A percentile compares a stretch with the other conserved stretches of the same genome.
These are phyloP conservation scores for Solanum raphanifolium DNA, from an alignment of 257 asterid species.

Conservation along the genomic window DNA sequence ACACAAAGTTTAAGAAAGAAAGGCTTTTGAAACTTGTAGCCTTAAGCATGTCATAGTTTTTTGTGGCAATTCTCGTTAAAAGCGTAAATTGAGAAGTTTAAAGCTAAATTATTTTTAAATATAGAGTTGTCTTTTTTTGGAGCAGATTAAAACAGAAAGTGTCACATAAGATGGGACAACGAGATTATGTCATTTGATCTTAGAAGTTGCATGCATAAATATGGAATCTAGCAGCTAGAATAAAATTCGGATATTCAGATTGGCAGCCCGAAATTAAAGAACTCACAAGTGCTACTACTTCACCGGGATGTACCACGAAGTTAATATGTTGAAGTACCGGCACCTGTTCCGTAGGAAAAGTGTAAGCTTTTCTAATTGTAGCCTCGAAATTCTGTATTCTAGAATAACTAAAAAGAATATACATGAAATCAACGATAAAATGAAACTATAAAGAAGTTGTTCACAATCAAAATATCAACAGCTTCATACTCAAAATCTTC, in stretches of 20 bases:
- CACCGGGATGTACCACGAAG: conserved; percentile 70
- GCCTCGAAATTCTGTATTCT: not conserved
- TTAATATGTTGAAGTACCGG: conserved; percentile 54
- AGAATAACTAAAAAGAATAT: not conserved
- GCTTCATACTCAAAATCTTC: not conserved
- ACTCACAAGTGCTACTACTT: conserved; percentile 93
- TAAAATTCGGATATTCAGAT: not conserved
- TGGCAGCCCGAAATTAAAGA: not conserved
- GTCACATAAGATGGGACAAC: not conserved
- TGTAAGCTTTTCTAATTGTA: not conserved
- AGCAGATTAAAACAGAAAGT: not conserved
- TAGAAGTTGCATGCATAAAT: not conserved
- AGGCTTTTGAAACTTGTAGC: not conserved
- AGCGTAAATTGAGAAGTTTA: no score
- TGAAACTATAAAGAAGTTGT: not conserved
- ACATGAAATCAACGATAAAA: not conserved
- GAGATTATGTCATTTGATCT: not conserved
- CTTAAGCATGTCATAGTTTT: not conserved
- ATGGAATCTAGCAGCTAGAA: not conserved
- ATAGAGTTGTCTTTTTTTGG: not conserved
- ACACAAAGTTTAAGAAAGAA: not conserved
- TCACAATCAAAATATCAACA: not conserved
- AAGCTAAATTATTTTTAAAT: no score
- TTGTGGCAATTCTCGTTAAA: not conserved
- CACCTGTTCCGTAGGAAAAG: conserved; percentile 39